Conservation (phyloP, 768 basidiomycete species). For the Scleroderma citrinum region DNA sequence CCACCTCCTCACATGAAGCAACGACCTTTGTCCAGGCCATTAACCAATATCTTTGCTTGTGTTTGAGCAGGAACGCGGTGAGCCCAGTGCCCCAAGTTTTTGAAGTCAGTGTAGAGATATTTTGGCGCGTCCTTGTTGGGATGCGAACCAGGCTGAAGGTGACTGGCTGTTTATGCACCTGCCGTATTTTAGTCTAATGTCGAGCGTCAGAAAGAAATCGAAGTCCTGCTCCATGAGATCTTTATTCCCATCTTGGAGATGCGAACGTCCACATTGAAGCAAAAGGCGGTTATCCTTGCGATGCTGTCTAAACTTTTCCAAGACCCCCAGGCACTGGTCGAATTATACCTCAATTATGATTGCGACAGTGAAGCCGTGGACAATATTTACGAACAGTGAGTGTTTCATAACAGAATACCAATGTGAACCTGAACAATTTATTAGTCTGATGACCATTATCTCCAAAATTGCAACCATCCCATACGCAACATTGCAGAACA, state of each 20-base stretch:
- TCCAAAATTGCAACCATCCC: constrained; percentile 79
- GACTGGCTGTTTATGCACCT: background rate
- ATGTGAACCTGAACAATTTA: constrained; percentile 4
- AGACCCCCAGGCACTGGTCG: constrained; percentile 95
- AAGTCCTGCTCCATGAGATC: constrained; percentile 96
- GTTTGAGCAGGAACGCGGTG: constrained; percentile 90
- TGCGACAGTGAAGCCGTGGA: constrained; percentile 92
- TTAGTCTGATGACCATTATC: constrained; percentile 88
- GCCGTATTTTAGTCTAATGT: constrained; percentile 6
- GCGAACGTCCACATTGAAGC: constrained; percentile 91
- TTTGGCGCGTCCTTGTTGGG: constrained; percentile 92
- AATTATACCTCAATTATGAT: constrained; percentile 98
- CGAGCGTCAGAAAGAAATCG: constrained; percentile 86
- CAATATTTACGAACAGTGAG: constrained; percentile 95
- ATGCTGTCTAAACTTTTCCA: constrained; percentile 87
- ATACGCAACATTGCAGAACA: constrained; percentile 41
- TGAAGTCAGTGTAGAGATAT: constrained; percentile 96
- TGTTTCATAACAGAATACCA: constrained; percentile 6
- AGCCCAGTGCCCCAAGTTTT: constrained; percentile 95
- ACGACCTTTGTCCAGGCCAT: constrained; percentile 89
- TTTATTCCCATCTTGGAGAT: constrained; percentile 98
- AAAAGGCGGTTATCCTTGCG: constrained; percentile 87
- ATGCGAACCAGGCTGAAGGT: constrained; percentile 97
- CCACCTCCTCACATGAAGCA: constrained; percentile 80
- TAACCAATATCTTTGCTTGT: constrained; percentile 93